These are phyloP conservation scores for Prunus kanzakura DNA, from an alignment of 306 rosid species.

Conservation along the genomic window DNA sequence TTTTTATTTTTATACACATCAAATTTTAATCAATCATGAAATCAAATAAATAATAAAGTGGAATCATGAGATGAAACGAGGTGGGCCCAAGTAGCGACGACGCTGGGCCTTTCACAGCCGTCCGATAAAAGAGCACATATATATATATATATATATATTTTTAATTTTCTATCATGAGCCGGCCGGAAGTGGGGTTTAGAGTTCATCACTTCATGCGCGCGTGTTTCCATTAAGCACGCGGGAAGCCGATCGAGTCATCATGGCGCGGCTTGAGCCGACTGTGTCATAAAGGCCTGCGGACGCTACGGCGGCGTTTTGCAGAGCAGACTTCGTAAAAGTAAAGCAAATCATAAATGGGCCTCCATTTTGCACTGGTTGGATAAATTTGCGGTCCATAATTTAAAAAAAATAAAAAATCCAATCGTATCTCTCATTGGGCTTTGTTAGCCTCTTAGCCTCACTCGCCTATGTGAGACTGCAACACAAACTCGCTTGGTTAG, in stretches of 20 bases:
- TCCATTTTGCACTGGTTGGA: slow-evolving; percentile 10
- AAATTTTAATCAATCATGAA: slow-evolving; percentile 6
- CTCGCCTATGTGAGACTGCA: neutral
- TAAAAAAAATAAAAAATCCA: neutral
- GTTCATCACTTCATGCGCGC: slow-evolving; percentile 28
- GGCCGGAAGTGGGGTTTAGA: slow-evolving; percentile 30
- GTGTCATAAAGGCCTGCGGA: neutral
- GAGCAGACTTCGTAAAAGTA: neutral
- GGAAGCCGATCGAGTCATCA: slow-evolving; percentile 21
- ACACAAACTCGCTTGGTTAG: neutral
- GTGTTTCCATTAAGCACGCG: slow-evolving; percentile 43
- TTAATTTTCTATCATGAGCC: slow-evolving; percentile 21
- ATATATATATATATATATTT: no score
- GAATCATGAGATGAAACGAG: slow-evolving; percentile 11
- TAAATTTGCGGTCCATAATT: slow-evolving; percentile 19
- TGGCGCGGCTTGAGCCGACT: slow-evolving; percentile 38
- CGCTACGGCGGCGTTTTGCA: neutral
- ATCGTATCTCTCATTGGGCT: neutral
- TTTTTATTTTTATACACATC: no score
- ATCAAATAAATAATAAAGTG: slow-evolving; percentile 1
- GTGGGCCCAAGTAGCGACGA: slow-evolving; percentile 15
- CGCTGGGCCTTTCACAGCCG: slow-evolving; percentile 24
- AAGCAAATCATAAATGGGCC: slow-evolving; percentile 20
- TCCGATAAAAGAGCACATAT: neutral
- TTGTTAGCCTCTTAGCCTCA: neutral